Evolutionary conservation across 768 basidiomycete species (phyloP).

Genomic region (Podaxis mareebaensis): DNA sequence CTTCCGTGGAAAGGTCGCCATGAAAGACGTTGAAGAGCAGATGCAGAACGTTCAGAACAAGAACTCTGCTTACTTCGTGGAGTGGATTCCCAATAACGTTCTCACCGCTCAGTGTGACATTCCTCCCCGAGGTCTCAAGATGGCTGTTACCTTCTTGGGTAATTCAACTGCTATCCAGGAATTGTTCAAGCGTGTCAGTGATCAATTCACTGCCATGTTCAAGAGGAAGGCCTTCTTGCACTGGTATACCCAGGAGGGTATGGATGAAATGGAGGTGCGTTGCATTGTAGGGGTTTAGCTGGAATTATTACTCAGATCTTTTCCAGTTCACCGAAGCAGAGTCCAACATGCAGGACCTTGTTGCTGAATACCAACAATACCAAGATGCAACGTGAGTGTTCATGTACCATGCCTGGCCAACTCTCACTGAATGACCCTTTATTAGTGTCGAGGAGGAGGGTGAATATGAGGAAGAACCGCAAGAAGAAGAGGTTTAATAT

Average conservation of each 20-base stretch:
- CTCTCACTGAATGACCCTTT: conserved; percentile 7
- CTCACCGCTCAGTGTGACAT: conserved; percentile 98
- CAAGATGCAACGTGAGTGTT: conserved; percentile 85
- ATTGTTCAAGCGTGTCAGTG: conserved; percentile 97
- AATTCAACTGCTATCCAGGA: conserved; percentile 98
- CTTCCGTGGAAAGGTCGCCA: conserved; percentile 99
- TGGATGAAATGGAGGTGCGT: conserved; percentile 94
- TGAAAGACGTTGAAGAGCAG: conserved; percentile 99
- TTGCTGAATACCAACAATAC: conserved; percentile 97
- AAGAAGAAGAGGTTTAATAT: conserved; percentile 43
- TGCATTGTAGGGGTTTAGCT: neutral
- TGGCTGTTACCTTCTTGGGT: conserved; percentile 97
- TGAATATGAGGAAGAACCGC: conserved; percentile 83
- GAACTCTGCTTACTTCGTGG: conserved; percentile 97
- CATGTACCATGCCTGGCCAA: neutral
- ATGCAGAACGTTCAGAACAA: conserved; percentile 98
- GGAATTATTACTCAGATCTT: conserved; percentile 3
- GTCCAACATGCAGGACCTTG: conserved; percentile 98
- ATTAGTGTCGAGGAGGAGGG: conserved; percentile 81
- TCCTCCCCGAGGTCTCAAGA: conserved; percentile 91
- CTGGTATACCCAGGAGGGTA: conserved; percentile 99
- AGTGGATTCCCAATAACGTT: conserved; percentile 99
- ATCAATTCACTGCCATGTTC: conserved; percentile 99
- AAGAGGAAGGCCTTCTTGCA: conserved; percentile 98
- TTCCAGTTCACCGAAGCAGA: conserved; percentile 93